phyloP scores from a whole-genome alignment of 331 rosid genomes.

The Quercus lobata region DNA sequence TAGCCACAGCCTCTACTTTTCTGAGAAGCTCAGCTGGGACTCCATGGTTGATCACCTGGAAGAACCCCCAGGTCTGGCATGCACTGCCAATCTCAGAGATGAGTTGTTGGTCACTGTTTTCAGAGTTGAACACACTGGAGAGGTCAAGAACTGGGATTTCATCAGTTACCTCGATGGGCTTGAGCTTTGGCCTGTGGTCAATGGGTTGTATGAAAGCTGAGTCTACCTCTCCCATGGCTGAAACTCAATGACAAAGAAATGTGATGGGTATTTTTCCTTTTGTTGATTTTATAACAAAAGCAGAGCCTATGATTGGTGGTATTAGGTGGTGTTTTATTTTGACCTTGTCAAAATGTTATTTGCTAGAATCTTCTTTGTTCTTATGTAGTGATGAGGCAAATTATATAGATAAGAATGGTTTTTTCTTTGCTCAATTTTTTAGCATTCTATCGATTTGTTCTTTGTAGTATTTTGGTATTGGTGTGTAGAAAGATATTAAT shows the following conservation, averaged over 20 bases:
- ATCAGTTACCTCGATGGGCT: constrained; percentile 11
- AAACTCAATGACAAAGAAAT: not conserved
- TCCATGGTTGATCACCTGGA: constrained; percentile 72
- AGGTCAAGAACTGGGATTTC: constrained; percentile 73
- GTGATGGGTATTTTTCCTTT: not conserved
- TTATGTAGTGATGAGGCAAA: no score
- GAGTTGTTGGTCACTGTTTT: not conserved
- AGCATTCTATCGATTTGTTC: no score
- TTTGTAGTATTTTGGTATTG: no score
- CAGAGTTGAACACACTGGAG: not conserved
- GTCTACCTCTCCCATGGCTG: constrained; percentile 66
- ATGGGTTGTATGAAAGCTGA: constrained; percentile 56
- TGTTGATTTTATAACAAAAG: no score
- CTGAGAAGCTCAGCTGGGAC: constrained; percentile 31
- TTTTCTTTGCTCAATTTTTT: no score
- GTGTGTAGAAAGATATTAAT: no score
- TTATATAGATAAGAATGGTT: no score
- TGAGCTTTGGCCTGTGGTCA: constrained; percentile 53
- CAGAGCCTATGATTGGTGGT: no score
- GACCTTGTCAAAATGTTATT: no score
- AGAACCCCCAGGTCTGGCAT: constrained; percentile 73
- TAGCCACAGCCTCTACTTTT: constrained; percentile 30
- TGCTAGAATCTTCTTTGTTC: no score
- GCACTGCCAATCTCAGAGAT: constrained; percentile 52
- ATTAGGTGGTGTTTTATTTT: no score